These are phyloP conservation scores for Trichomonas gallinae DNA, from an alignment of 208 protist species.

Conservation along the genomic window DNA sequence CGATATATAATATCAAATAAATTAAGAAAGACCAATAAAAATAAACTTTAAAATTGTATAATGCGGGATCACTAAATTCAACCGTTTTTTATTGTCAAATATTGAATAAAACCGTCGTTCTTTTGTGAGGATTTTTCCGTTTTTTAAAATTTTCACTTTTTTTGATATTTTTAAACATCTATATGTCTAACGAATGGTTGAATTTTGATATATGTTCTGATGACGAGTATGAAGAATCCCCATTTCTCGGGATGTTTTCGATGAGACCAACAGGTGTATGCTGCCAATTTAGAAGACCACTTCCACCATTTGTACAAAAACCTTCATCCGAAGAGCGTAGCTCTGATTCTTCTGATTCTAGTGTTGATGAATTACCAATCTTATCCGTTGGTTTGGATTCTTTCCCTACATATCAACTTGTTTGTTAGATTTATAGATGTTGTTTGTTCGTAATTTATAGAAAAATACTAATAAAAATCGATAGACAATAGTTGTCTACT, in stretches of 20 bases:
- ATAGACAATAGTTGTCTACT: too few species aligned
- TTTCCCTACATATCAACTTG: background rate
- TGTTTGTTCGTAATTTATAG: background rate
- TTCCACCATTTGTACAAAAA: background rate
- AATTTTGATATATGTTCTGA: background rate
- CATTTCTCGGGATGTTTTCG: background rate
- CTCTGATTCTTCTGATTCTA: background rate
- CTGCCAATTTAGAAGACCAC: background rate
- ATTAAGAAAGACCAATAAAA: too few species aligned
- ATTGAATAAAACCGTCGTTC: background rate
- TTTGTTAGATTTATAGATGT: background rate
- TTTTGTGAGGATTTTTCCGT: background rate
- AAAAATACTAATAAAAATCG: too few species aligned
- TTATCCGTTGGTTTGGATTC: background rate
- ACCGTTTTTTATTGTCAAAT: background rate
- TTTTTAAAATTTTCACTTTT: background rate
- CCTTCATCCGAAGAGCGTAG: background rate
- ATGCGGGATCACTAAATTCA: too few species aligned
- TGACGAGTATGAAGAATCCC: background rate
- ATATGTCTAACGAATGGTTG: background rate
- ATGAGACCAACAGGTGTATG: background rate
- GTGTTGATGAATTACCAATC: background rate
- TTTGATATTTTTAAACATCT: background rate
- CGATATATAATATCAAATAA: too few species aligned
- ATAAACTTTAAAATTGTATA: too few species aligned